These are phyloP conservation scores for Lasiosphaeria hispida DNA, from an alignment of 495 filamentous ascomycete species.

Conservation along the genomic window DNA sequence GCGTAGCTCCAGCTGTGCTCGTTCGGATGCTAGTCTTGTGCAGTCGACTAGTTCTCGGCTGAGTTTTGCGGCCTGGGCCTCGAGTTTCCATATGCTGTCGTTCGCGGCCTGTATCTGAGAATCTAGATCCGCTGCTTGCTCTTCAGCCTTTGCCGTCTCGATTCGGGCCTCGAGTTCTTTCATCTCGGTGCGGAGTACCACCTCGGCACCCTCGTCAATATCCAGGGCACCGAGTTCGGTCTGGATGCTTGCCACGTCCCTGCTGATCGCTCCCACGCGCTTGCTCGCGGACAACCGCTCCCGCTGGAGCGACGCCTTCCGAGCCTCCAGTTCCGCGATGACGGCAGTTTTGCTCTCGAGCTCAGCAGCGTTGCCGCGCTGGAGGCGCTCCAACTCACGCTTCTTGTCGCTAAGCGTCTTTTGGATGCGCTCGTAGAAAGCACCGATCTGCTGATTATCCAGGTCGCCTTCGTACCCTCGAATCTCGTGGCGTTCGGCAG, in stretches of 20 bases:
- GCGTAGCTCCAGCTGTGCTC: conserved; percentile 74
- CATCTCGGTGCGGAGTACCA: conserved; percentile 67
- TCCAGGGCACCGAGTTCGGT: conserved; percentile 64
- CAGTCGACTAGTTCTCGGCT: conserved; percentile 75
- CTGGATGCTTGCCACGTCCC: conserved; percentile 60
- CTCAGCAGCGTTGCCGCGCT: conserved; percentile 67
- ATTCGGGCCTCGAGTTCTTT: conserved; percentile 66
- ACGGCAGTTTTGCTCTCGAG: conserved; percentile 61
- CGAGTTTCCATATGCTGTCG: conserved; percentile 59
- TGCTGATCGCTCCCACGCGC: conserved; percentile 68
- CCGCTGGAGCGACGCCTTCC: conserved; percentile 64
- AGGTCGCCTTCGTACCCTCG: conserved; percentile 79
- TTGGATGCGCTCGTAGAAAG: conserved; percentile 76
- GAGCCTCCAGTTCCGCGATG: conserved; percentile 67
- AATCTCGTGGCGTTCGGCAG: conserved; percentile 75
- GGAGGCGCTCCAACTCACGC: conserved; percentile 67
- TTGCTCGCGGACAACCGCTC: conserved; percentile 67
- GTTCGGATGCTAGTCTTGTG: conserved; percentile 71
- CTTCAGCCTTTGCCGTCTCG: conserved; percentile 57
- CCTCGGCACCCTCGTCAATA: conserved; percentile 79
- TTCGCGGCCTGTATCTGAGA: conserved; percentile 61
- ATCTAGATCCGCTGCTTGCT: conserved; percentile 64
- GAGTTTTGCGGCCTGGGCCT: conserved; percentile 65
- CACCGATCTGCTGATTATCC: conserved; percentile 66
- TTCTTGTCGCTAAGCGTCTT: conserved; percentile 75